Base-by-base conservation (phyloP, 1,139 yeast genomes). In the Candida mesenterica region DNA sequence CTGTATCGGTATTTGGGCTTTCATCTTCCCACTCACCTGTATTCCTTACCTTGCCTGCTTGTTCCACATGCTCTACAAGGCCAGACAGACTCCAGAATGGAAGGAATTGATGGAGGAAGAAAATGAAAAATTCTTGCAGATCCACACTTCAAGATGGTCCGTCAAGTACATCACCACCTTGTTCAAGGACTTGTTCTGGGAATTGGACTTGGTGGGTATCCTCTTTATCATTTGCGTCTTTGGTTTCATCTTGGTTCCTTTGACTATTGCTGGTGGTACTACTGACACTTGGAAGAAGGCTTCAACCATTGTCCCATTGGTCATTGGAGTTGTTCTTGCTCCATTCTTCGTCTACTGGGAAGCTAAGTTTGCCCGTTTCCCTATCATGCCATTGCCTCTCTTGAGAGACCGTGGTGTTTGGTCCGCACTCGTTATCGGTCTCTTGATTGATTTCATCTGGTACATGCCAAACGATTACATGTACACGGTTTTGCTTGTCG, bases 1-100 rank as follows among this genome's bases (percentile, higher is more conserved):
- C 78, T 81, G 82, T 48, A 79, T 82, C 47, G 90, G 83, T 28
- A 82, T 83, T 75, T 84, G 86, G 86, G 89, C 89, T 1, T 79
- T 82, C 51, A 80, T 84, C 42, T 72, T 80, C 63, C 90, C 92
- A 18, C 64, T 82, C 23, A 55, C 76, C 4, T 67, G 81, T 47
- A 39, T 83, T 15, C 92, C 92, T 17, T 59, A 84, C 38, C 47
- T 79, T 19, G 42, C 44, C 8, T 72, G 82, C 48, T 62, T 79
- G 49, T 26, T 68, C 8, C 83, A 81, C 54, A 79, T 82, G 83
- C 55, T 68, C 42, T 55, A 55, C 34, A 52, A 62, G 37, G 90
- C 87, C n/a, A 52, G 68, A 28, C 68, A 62, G 36, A 68, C 72
- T 12, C 69, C 68, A 5, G 82, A 75, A 39, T 61, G 77, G 66